Percentiles rank a stretch among this genome's conserved stretches.
Evolutionary conservation across 257 asterid species (phyloP).

Genomic region (Solanum bukasovii): DNA sequence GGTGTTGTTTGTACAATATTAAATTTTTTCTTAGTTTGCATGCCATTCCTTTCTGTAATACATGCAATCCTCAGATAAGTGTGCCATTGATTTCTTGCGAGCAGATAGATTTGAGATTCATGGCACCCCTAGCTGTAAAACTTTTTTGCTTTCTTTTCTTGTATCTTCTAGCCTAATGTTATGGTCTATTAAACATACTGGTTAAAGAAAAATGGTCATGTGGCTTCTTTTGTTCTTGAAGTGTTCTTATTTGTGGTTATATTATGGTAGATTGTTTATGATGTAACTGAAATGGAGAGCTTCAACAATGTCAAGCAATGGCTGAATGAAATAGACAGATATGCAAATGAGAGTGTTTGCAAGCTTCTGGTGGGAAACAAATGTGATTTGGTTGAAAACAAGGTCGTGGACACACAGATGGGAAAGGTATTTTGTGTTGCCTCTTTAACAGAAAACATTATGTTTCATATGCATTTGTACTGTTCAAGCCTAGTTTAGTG

Average conservation of each 20-base stretch:
- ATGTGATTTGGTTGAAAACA: slow-evolving; percentile 86
- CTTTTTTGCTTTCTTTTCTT: not conserved
- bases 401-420: slow-evolving; percentile 76
- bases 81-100: not conserved
- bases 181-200: not conserved
- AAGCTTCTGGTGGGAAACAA: slow-evolving; percentile 96
- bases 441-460: not conserved
- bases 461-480: not conserved
- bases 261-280: slow-evolving; percentile 69
- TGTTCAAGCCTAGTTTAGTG: not conserved
- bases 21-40: not conserved
- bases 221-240: not conserved
- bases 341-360: slow-evolving; percentile 95
- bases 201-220: not conserved
- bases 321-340: slow-evolving; percentile 92
- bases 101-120: not conserved
- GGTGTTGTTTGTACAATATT: not conserved
- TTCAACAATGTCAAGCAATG: slow-evolving; percentile 97
- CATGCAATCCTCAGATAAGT: not conserved
- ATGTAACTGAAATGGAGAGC: slow-evolving; percentile 97
- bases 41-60: not conserved
- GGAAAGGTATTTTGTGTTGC: slow-evolving; percentile 45
- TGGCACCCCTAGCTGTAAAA: not conserved
- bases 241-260: slow-evolving; percentile 8
- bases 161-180: not conserved